Evolutionary conservation across 2,329 filamentous ascomycete genomes (phyloP).

Genomic region (Venturia aucupariae): DNA sequence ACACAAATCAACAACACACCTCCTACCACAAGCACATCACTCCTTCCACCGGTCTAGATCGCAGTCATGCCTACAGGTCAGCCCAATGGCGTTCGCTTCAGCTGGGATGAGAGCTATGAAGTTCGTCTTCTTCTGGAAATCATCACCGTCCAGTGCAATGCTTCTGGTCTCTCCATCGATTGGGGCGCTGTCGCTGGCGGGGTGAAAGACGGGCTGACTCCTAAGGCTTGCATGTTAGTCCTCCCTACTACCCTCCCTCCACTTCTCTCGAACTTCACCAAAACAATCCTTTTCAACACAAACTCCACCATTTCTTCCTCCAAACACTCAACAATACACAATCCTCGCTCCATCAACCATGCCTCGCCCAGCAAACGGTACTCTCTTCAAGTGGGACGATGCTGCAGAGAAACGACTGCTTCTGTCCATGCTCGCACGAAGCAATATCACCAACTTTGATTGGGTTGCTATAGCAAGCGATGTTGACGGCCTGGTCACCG

Average conservation of each 20-base stretch:
- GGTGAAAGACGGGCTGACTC: neutral
- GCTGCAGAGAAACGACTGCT: neutral
- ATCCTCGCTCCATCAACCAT: neutral
- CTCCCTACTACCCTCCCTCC: neutral
- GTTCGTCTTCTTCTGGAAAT: slow-evolving; percentile 7
- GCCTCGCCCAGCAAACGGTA: neutral
- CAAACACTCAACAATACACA: neutral
- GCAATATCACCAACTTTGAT: neutral
- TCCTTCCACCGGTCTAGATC: neutral
- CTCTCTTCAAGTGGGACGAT: neutral
- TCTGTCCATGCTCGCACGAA: neutral
- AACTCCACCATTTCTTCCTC: neutral
- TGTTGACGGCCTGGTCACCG: neutral
- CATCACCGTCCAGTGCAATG: slow-evolving; percentile 1
- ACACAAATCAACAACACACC: neutral
- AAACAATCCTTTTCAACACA: neutral
- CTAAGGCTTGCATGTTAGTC: neutral
- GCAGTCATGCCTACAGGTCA: slow-evolving; percentile 6
- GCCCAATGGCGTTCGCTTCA: neutral
- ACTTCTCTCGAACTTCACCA: neutral
- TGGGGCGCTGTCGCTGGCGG: neutral
- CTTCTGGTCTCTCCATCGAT: neutral
- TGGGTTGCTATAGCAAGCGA: neutral
- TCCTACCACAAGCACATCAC: neutral
- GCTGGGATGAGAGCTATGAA: slow-evolving; percentile 10